These are phyloP conservation scores for Vishniacozyma victoriae DNA, from an alignment of 768 basidiomycete species.

Conservation along the genomic window DNA sequence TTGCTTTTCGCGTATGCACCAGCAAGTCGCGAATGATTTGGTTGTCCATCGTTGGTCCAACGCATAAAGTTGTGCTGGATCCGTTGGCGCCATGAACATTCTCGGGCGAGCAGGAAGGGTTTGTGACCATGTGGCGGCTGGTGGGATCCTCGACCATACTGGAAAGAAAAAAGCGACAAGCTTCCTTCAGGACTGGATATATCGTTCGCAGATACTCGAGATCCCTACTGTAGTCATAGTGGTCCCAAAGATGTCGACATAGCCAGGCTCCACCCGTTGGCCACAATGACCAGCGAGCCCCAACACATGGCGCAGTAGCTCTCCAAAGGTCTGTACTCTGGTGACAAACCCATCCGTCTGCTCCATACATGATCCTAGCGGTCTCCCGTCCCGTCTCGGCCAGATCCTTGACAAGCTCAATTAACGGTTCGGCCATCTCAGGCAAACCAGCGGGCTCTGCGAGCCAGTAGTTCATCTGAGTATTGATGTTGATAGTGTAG, in stretches of 20 bases:
- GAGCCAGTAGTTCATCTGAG: constrained; percentile 3
- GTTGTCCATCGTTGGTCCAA: constrained; percentile 1
- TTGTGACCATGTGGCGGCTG: neutral
- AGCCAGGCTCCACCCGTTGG: constrained; percentile 1
- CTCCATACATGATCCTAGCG: neutral
- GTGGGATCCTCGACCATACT: neutral
- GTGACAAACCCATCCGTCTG: neutral
- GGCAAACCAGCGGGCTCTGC: neutral
- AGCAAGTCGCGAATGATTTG: neutral
- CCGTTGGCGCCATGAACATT: neutral
- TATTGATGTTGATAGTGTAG: constrained; percentile 2
- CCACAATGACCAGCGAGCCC: neutral
- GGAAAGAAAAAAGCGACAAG: neutral
- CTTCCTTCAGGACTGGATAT: neutral
- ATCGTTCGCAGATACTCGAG: neutral
- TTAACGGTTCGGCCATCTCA: neutral
- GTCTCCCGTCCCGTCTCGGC: neutral
- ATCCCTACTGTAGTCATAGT: constrained; percentile 1
- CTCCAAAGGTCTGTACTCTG: constrained; percentile 2
- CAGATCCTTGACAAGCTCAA: neutral
- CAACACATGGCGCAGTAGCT: neutral
- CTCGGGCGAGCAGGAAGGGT: neutral
- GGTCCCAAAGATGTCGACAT: neutral
- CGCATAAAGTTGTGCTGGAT: neutral
- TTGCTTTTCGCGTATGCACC: neutral